Base-by-base conservation (phyloP, 2,329 filamentous ascomycete genomes). In the Aspergillus phoenicis region DNA sequence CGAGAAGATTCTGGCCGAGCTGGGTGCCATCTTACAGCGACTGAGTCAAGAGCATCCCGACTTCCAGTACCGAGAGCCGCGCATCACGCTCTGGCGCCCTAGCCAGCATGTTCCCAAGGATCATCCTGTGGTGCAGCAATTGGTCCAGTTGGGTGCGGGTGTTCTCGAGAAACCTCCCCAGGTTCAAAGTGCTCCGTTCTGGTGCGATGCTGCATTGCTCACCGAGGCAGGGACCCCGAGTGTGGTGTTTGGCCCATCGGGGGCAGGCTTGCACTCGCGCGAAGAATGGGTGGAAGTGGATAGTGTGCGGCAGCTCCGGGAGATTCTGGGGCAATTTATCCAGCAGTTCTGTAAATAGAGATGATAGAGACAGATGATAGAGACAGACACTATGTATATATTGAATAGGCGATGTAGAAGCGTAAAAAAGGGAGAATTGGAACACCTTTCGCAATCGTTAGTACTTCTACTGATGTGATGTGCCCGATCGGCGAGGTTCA, bases 191-290 rank as follows among this genome's bases (percentile, higher is more conserved):
- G 75, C 67, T 0, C 66, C 76, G 0, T 83, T 77, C 62, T 85
- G 82, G 84, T 82, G 80, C 0, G 82, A 85, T 65, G 81, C 78
- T n/a, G 82, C 82, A 1, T 66, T 84, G 11, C 63, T 85, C 0
- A 72, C 75, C 0, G 73, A 78, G 17, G 72, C 69, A 13, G 83
- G 81, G 0, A 81, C 84, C 28, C 77, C 81, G 0, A 70, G 77
- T 0, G 69, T 85, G 15, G 72, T 85, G 1, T 83, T 78, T 67
- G 81, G 83, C 0, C 81, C 81, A 0, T 70, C 67, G 8, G 83
- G 82, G 0, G 75, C 78, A n/a, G 83, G 83, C 0, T 62, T 85
- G 4, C 82, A 85, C 64, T 75, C 73, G 1, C 82, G 80, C 53
- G 78, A 82, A 58, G 83, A 86, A 69, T 84, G 78, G 77, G 82